Evolutionary conservation across 2,329 filamentous ascomycete species (phyloP), one percentile per base, ranked within the genome.

Genomic region (Aspergillus udagawae): DNA sequence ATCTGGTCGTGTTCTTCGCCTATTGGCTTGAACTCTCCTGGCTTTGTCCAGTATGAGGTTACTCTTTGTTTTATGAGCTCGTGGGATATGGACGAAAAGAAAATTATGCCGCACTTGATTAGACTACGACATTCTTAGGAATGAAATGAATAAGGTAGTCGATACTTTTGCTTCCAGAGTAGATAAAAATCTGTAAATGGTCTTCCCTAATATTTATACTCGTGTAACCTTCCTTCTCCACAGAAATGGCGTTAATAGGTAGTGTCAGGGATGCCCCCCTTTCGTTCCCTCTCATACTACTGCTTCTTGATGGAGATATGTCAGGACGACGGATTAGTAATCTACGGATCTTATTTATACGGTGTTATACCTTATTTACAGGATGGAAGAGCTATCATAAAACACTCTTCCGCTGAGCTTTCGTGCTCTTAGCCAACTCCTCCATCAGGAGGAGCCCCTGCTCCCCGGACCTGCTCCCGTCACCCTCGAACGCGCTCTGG

Each of bases 401-500:
- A n/a, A 59, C 60, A 49, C 67, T 66, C 20, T 23, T 54, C 9
- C 68, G 60, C 17, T 29, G 49, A 14, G 57, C 64, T 53, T 69
- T 69, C 50, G 52, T 66, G 32, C 58, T 64, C 63, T 68, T 75
- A 1, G 68, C 73, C 67, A 77, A 59, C 60, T 77, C 74, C 8
- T 76, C 72, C 61, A 63, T 66, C 58, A 77, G 54, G n/a, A 69
- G 64, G 59, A 74, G 59, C 27, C 70, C 68, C 55, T 73, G 71
- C 8, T 52, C 57, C 2, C 73, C 74, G 20, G 73, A 74, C 8
- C 73, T 67, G 57, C 73, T 75, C 12, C 73, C 74, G 57, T 76
- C 73, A 12, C 71, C 73, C 32, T 71, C 64, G 48, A 73, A 69
- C 6, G 64, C 58, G 1, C 51, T 53, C 35, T 62, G 59, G 20